These are phyloP conservation scores for Citrus hindsii DNA, from an alignment of 345 rosid genomes.

Conservation along the genomic window DNA sequence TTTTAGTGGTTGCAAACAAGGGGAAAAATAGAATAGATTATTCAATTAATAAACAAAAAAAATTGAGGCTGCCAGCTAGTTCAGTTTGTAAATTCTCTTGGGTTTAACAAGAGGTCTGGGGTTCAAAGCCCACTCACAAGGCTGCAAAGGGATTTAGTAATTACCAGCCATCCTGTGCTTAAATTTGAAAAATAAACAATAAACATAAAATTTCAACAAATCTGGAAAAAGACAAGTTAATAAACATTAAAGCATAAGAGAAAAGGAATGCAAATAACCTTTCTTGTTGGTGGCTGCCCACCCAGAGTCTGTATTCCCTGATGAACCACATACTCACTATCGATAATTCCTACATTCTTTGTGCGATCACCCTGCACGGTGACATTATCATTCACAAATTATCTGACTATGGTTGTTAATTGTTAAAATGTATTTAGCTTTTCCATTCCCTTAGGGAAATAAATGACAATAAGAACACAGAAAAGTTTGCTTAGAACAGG, in stretches of 20 bases:
- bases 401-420: neutral
- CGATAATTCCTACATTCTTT: conserved; percentile 81
- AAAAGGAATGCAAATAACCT: conserved; percentile 33
- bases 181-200: no score
- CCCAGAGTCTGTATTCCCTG: conserved; percentile 89
- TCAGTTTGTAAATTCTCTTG: no score
- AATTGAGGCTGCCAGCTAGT: neutral
- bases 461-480: neutral
- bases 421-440: neutral
- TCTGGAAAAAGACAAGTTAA: neutral
- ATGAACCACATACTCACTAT: conserved; percentile 84
- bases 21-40: neutral
- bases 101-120: no score
- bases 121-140: no score
- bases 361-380: conserved; percentile 77
- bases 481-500: neutral
- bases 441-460: neutral
- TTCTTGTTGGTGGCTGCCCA: conserved; percentile 44
- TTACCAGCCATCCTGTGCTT: no score
- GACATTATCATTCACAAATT: neutral
- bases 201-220: neutral
- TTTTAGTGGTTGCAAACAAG: neutral
- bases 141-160: no score
- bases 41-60: neutral
- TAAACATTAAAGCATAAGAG: neutral